These are phyloP conservation scores for Mikania micrantha DNA, from an alignment of 129 eudicot genomes.

Conservation along the genomic window DNA sequence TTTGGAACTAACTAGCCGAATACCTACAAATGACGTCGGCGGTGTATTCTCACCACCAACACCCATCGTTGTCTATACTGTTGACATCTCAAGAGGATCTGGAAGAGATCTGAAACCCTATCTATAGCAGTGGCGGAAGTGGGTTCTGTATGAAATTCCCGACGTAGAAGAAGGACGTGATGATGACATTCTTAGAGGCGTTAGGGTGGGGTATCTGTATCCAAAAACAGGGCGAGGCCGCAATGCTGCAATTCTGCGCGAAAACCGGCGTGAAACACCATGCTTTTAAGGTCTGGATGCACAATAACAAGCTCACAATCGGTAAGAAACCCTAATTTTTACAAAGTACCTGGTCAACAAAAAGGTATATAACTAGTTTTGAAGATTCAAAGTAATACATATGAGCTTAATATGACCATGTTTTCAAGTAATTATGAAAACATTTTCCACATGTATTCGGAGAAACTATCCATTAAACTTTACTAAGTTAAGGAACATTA, in stretches of 20 bases:
- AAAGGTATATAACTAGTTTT: no score
- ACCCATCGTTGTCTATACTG: conserved; percentile 44
- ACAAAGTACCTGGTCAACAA: no score
- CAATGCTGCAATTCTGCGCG: conserved; percentile 55
- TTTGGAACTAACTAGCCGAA: conserved; percentile 39
- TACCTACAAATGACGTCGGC: conserved; percentile 31
- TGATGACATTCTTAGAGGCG: conserved; percentile 61
- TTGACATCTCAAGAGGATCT: conserved; percentile 41
- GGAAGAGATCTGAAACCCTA: conserved; percentile 69
- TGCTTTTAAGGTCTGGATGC: conserved; percentile 92
- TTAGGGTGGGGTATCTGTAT: conserved; percentile 74
- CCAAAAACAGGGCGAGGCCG: conserved; percentile 59
- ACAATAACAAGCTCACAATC: conserved; percentile 73
- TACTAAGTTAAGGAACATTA: no score
- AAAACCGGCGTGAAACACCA: conserved; percentile 64
- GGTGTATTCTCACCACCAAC: conserved; percentile 22
- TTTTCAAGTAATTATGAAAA: no score
- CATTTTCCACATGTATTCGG: no score
- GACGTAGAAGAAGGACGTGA: conserved; percentile 63
- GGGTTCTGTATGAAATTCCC: conserved; percentile 69
- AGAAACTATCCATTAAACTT: no score
- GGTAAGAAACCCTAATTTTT: conserved; percentile 65
- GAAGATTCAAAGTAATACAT: no score
- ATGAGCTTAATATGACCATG: no score
- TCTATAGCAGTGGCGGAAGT: conserved; percentile 50